These are phyloP conservation scores for Penicillium fimorum DNA, from an alignment of 495 filamentous ascomycete species.

Conservation along the genomic window DNA sequence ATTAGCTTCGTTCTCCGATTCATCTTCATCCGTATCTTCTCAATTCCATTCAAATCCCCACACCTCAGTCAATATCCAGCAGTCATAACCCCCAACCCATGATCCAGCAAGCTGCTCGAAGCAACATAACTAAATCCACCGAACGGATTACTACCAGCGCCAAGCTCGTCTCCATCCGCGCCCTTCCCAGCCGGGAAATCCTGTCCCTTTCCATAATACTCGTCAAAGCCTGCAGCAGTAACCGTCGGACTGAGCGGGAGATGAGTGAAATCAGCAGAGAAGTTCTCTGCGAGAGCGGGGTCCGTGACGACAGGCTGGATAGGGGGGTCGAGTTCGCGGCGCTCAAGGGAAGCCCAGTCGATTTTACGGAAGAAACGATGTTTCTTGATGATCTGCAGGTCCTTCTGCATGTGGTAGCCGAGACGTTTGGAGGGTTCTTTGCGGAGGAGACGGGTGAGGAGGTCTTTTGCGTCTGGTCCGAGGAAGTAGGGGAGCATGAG, in stretches of 20 bases:
- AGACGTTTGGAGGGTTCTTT: conserved; percentile 89
- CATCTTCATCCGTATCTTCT: neutral
- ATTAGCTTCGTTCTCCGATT: neutral
- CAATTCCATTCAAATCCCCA: neutral
- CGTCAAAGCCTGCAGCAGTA: conserved; percentile 31
- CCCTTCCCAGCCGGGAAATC: conserved; percentile 2
- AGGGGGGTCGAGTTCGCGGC: conserved; percentile 75
- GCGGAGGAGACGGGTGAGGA: conserved; percentile 80
- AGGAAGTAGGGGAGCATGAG: conserved; percentile 84
- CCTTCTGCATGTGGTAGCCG: conserved; percentile 83
- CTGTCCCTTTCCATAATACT: conserved; percentile 36
- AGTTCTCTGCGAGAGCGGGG: conserved; percentile 94
- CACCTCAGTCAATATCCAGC: conserved; percentile 25
- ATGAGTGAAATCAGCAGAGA: conserved; percentile 81
- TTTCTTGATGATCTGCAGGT: conserved; percentile 79
- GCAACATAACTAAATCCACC: conserved; percentile 97
- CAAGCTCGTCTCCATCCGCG: conserved; percentile 3
- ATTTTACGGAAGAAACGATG: conserved; percentile 97
- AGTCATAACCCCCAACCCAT: conserved; percentile 35
- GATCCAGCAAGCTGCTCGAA: conserved; percentile 77
- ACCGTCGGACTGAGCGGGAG: conserved; percentile 74
- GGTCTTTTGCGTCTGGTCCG: conserved; percentile 84
- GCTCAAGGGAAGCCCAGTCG: conserved; percentile 81
- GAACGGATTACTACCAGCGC: conserved; percentile 67
- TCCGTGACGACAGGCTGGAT: conserved; percentile 92